Evolutionary conservation across 306 rosid species (phyloP).

Genomic region (Parietaria judaica): DNA sequence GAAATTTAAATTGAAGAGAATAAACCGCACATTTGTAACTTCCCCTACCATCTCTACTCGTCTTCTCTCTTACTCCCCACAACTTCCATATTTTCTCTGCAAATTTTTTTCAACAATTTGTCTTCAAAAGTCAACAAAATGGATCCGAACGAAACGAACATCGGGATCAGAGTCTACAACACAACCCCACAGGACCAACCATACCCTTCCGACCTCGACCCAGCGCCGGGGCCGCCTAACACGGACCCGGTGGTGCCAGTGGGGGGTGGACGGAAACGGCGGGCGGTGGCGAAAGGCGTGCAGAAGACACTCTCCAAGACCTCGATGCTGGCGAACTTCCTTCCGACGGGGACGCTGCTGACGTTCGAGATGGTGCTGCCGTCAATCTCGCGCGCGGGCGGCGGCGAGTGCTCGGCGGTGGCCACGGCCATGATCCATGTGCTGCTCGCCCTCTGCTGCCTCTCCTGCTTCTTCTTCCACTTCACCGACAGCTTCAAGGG

Average conservation of each 20-base stretch:
- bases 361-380: slow-evolving; percentile 86
- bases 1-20: too few species aligned
- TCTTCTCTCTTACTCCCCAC: too few species aligned
- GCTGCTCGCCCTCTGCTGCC: slow-evolving; percentile 39
- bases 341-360: slow-evolving; percentile 69
- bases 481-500: slow-evolving; percentile 62
- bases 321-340: slow-evolving; percentile 64
- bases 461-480: slow-evolving; percentile 78
- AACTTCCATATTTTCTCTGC: too few species aligned
- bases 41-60: too few species aligned
- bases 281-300: slow-evolving; percentile 64
- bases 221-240: neutral
- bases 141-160: slow-evolving; percentile 8
- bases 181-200: slow-evolving; percentile 16
- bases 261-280: slow-evolving; percentile 29
- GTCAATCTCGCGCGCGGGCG: slow-evolving; percentile 36
- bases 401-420: slow-evolving; percentile 44
- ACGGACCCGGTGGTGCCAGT: neutral
- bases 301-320: slow-evolving; percentile 68
- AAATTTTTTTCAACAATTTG: neutral
- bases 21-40: too few species aligned
- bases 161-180: slow-evolving; percentile 59
- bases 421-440: slow-evolving; percentile 39
- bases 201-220: neutral
- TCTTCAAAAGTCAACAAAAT: neutral